Base-by-base conservation (phyloP, 208 protist species). In the Trypanosoma platydactyli region DNA sequence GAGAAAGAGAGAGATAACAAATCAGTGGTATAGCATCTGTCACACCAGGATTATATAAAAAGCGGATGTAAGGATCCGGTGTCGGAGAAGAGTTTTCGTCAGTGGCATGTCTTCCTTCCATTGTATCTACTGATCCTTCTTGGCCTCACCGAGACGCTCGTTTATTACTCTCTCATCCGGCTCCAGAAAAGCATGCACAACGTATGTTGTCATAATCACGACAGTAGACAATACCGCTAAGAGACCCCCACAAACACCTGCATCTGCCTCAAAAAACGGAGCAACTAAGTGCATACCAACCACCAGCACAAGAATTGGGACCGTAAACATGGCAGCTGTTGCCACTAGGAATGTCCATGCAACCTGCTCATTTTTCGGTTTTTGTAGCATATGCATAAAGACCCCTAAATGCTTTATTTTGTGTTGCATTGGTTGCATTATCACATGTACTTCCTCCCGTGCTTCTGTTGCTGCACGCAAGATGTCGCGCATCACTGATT, bases 231-330 rank as follows among this genome's bases (percentile, higher is more conserved):
- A 58, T 20, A 95, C 68, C 0, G 84, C 72, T 16, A 84, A 51
- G n/a, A 92, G 72, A 6, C 89, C 89, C 25, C 89, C 86, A 61
- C 80, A 89, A 5, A 84, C 57, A 13, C 74, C 80, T 6, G 69
- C 18, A 42, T 94, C 78, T 33, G 72, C 22, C 5, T 48, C 69
- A n/a, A 79, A 52, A 59, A 41, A 30, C 40, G 86, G 82, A 1
- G 89, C 89, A 15, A 92, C 38, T 41, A 87, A 41, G 24, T 81
- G 63, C 77, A 86, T 81, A 22, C 79, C 84, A 25, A 90, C 48
- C 22, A 95, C 60, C 38, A 95, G 52, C 29, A 73, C 62, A 7
- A 85, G 27, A 35, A 95, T 50, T 0, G 89, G 89, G 27, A 92
- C 20, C 12, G 87, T 92, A 18, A 93, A 76, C 74, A 95, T 92